Conservation (phyloP, 2,329 filamentous ascomycete species). For the Dactylonectria macrodidyma region DNA sequence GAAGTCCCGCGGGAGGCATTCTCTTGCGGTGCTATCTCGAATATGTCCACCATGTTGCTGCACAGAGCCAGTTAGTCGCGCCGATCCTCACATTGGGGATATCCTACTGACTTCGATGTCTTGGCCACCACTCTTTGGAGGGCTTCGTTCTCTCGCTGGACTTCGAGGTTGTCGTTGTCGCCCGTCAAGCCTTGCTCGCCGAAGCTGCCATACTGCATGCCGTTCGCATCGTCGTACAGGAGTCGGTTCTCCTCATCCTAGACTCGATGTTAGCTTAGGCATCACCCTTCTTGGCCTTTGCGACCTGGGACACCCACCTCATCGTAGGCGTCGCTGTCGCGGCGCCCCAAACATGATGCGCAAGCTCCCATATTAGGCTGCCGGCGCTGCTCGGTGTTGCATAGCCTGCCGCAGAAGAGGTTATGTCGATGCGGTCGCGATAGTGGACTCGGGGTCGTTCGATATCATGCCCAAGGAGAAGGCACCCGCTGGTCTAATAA, state of each 20-base stretch:
- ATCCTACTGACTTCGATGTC: conserved; percentile 71
- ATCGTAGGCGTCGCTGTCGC: conserved; percentile 66
- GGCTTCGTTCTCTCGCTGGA: conserved; percentile 75
- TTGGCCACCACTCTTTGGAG: conserved; percentile 75
- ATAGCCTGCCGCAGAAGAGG: conserved; percentile 40
- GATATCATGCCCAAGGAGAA: conserved; percentile 18
- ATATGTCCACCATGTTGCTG: conserved; percentile 79
- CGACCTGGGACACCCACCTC: conserved; percentile 60
- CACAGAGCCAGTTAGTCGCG: conserved; percentile 28
- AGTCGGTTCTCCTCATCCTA: conserved; percentile 72
- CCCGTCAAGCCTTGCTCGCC: conserved; percentile 67
- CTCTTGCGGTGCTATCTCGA: conserved; percentile 73
- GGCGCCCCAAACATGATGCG: conserved; percentile 71
- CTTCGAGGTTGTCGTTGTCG: conserved; percentile 73
- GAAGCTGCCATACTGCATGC: conserved; percentile 75
- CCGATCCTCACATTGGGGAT: not conserved
- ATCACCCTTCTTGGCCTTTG: not conserved
- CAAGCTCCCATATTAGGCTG: conserved; percentile 69
- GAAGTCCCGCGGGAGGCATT: conserved; percentile 53
- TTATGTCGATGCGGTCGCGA: conserved; percentile 21
- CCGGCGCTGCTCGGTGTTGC: conserved; percentile 36
- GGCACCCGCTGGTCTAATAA: not conserved
- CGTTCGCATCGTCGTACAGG: conserved; percentile 73
- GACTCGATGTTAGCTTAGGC: conserved; percentile 29
- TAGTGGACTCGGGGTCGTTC: conserved; percentile 13